Evolutionary conservation across 768 basidiomycete species (phyloP).

Genomic region (Trametes maxima): DNA sequence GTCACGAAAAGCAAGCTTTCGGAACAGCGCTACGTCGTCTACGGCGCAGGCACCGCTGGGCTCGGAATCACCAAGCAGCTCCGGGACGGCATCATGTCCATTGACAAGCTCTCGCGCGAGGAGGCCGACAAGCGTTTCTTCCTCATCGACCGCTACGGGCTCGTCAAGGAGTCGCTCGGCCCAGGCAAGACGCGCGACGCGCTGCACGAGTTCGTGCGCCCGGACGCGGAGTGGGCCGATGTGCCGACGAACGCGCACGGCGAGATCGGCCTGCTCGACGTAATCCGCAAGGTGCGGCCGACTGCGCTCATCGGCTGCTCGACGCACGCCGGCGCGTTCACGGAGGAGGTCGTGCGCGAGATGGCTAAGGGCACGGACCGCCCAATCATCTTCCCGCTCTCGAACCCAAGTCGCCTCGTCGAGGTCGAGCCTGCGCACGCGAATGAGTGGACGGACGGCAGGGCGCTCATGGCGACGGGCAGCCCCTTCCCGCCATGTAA

Average conservation of each 20-base stretch:
- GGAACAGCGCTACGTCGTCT: slow-evolving; percentile 78
- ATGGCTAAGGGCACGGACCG: slow-evolving; percentile 71
- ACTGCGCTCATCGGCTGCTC: slow-evolving; percentile 87
- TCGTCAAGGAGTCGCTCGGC: slow-evolving; percentile 56
- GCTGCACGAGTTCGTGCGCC: slow-evolving; percentile 56
- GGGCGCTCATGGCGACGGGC: slow-evolving; percentile 81
- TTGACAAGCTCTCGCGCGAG: slow-evolving; percentile 48
- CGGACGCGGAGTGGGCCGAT: slow-evolving; percentile 56
- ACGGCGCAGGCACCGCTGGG: slow-evolving; percentile 83
- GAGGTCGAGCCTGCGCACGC: slow-evolving; percentile 76
- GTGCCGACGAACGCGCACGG: slow-evolving; percentile 41
- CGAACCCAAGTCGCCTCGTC: slow-evolving; percentile 76
- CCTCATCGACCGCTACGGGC: slow-evolving; percentile 69
- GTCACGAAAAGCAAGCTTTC: slow-evolving; percentile 65
- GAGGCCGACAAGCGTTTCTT: slow-evolving; percentile 72
- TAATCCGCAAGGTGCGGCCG: slow-evolving; percentile 71
- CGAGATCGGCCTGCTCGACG: slow-evolving; percentile 61
- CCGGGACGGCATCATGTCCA: slow-evolving; percentile 69
- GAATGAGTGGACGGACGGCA: slow-evolving; percentile 78
- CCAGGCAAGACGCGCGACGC: slow-evolving; percentile 46
- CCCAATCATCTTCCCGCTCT: slow-evolving; percentile 84
- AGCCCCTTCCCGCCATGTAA: slow-evolving; percentile 79
- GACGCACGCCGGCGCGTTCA: slow-evolving; percentile 77
- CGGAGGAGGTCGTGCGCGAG: slow-evolving; percentile 64
- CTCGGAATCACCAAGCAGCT: slow-evolving; percentile 78